Percentiles rank a stretch among this genome's conserved stretches.
phyloP scores from a whole-genome alignment of 2,329 filamentous ascomycete genomes.

The Davidsoniella australis region DNA sequence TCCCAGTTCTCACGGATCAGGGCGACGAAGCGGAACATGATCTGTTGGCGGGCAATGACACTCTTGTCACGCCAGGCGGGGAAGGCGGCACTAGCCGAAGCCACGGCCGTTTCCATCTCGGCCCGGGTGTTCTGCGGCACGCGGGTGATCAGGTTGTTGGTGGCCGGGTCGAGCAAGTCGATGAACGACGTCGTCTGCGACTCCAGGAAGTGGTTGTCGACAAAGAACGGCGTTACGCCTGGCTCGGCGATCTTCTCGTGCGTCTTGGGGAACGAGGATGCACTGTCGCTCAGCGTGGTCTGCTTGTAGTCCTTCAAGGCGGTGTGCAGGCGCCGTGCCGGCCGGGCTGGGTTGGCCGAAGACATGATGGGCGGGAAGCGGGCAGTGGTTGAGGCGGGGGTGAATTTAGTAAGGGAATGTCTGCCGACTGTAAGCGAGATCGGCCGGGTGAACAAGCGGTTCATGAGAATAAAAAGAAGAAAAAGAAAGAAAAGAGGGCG shows the following conservation, averaged over 20 bases:
- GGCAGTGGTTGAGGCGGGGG: too few relatives aligned
- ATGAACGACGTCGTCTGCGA: constrained; percentile 58
- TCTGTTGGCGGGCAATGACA: constrained; percentile 58
- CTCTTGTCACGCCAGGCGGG: constrained; percentile 55
- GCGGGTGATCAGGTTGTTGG: constrained; percentile 69
- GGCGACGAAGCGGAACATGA: constrained; percentile 74
- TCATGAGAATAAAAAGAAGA: constrained; percentile 3
- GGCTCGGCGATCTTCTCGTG: constrained; percentile 55
- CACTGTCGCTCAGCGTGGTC: constrained; percentile 34
- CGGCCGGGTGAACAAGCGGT: constrained; percentile 5
- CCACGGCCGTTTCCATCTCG: constrained; percentile 59
- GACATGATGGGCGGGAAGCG: constrained; percentile 5
- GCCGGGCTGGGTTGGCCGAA: constrained; percentile 22
- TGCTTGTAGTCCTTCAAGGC: constrained; percentile 14
- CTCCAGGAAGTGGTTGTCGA: constrained; percentile 61
- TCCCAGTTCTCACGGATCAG: constrained; percentile 77
- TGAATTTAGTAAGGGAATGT: not conserved
- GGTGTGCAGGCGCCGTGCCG: constrained; percentile 36
- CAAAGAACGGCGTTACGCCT: constrained; percentile 60
- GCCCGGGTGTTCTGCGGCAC: constrained; percentile 67
- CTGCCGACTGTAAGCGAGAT: constrained; percentile 4
- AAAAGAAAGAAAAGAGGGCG: not conserved
- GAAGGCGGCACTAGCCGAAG: constrained; percentile 60
- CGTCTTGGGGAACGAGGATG: constrained; percentile 47
- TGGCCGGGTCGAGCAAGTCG: constrained; percentile 66